These are phyloP conservation scores for Jacaranda copaia DNA, from an alignment of 257 asterid species.

Conservation along the genomic window DNA sequence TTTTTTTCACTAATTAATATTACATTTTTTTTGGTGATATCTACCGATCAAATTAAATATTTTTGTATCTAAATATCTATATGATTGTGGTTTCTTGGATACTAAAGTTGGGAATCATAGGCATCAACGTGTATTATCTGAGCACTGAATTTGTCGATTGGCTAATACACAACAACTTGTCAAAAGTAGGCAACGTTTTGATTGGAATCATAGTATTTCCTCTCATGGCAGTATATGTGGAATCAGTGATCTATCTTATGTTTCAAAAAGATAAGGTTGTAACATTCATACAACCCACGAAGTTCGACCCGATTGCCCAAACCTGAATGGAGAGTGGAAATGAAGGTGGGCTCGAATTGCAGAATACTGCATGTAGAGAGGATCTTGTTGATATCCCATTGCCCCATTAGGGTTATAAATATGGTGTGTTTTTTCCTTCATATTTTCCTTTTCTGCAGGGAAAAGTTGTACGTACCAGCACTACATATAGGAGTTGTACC, in stretches of 20 bases:
- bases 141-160: constrained; percentile 73
- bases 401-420: constrained; percentile 41
- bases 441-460: too few relatives aligned
- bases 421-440: too few relatives aligned
- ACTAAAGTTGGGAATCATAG: constrained; percentile 79
- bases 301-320: constrained; percentile 46
- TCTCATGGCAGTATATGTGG: constrained; percentile 66
- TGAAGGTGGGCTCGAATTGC: constrained; percentile 38
- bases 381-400: constrained; percentile 68
- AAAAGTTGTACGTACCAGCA: too few relatives aligned
- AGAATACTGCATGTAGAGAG: constrained; percentile 59
- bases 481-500: too few relatives aligned
- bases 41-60: too few relatives aligned
- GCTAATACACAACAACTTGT: constrained; percentile 66
- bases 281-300: constrained; percentile 63
- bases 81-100: constrained; percentile 83
- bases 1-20: too few relatives aligned
- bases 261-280: constrained; percentile 73
- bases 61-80: too few relatives aligned
- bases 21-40: too few relatives aligned
- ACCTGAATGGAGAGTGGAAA: constrained; percentile 57
- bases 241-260: constrained; percentile 75
- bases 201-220: constrained; percentile 82
- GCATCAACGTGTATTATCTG: constrained; percentile 82
- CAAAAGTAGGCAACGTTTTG: constrained; percentile 72